Percentiles rank a stretch among this genome's conserved stretches.
These are phyloP conservation scores for Neoscytalidium dimidiatum DNA, from an alignment of 2,329 filamentous ascomycete species.

Conservation along the genomic window DNA sequence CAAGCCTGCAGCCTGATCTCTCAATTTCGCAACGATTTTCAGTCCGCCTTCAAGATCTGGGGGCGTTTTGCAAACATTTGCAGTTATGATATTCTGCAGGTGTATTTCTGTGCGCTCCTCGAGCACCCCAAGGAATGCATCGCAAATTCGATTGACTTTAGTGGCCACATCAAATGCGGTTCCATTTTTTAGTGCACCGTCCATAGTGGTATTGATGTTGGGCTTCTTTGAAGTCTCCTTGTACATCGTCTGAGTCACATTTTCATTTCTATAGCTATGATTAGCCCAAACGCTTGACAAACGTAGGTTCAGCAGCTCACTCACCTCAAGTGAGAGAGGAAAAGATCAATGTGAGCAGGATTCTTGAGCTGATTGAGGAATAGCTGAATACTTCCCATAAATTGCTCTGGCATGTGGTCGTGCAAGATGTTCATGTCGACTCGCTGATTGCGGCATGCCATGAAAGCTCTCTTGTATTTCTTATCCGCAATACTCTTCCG, in stretches of 20 bases:
- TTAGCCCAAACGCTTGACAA: background rate
- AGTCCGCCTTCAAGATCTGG: conserved; percentile 88
- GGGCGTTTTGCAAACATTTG: conserved; percentile 89
- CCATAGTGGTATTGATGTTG: conserved; percentile 28
- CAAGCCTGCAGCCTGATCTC: conserved; percentile 62
- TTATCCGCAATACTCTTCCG: conserved; percentile 76
- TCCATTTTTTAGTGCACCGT: conserved; percentile 16
- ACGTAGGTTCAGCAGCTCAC: conserved; percentile 24
- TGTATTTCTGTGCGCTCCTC: conserved; percentile 62
- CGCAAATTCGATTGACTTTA: conserved; percentile 88
- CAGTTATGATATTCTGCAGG: conserved; percentile 90
- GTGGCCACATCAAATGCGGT: conserved; percentile 30
- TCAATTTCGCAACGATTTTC: conserved; percentile 72
- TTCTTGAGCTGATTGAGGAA: conserved; percentile 86
- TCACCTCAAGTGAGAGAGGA: conserved; percentile 81
- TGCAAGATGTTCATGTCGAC: conserved; percentile 98
- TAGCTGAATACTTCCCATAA: conserved; percentile 71
- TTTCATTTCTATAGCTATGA: conserved; percentile 64
- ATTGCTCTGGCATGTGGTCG: conserved; percentile 86
- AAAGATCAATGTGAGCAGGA: conserved; percentile 81
- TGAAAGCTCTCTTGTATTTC: conserved; percentile 81
- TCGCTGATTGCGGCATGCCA: conserved; percentile 85
- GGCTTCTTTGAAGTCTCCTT: conserved; percentile 71
- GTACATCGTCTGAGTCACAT: conserved; percentile 93
- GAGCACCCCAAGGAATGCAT: conserved; percentile 75